Evolutionary conservation across 805 yeast genomes (phyloP).

Genomic region (Cyberlindnera veronae): DNA sequence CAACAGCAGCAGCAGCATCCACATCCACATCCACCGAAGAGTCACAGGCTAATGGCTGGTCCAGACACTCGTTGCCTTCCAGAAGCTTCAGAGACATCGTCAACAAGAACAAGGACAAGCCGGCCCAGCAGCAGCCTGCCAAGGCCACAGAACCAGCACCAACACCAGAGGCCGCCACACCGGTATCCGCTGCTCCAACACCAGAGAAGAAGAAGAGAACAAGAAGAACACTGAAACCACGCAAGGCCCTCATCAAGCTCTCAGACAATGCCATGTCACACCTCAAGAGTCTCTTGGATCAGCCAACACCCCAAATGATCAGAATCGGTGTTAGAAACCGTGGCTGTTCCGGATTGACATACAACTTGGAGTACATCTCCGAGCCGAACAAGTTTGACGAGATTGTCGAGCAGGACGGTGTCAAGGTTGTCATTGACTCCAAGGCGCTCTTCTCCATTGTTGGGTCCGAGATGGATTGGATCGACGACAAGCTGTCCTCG

Average conservation of each 20-base stretch:
- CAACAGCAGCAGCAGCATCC: neutral
- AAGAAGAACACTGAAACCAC: slow-evolving; percentile 73
- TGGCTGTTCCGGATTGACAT: slow-evolving; percentile 95
- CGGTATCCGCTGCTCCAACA: slow-evolving; percentile 6
- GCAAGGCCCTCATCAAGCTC: slow-evolving; percentile 85
- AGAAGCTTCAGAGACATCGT: slow-evolving; percentile 27
- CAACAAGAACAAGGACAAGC: slow-evolving; percentile 14
- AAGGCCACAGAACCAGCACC: slow-evolving; percentile 6
- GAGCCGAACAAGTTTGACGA: slow-evolving; percentile 96
- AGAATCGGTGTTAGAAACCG: slow-evolving; percentile 93
- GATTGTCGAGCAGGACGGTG: slow-evolving; percentile 88
- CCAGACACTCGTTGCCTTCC: slow-evolving; percentile 27
- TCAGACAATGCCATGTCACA: slow-evolving; percentile 75
- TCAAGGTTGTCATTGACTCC: slow-evolving; percentile 88
- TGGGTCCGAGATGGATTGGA: slow-evolving; percentile 98
- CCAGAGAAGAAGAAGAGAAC: slow-evolving; percentile 32
- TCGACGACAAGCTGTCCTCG: slow-evolving; percentile 85
- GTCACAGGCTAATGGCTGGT: slow-evolving; percentile 18
- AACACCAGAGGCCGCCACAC: slow-evolving; percentile 1
- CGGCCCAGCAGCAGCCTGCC: slow-evolving; percentile 2
- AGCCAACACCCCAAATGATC: slow-evolving; percentile 85
- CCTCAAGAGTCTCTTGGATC: slow-evolving; percentile 59
- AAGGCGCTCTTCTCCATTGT: slow-evolving; percentile 94
- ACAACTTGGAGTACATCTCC: slow-evolving; percentile 85
- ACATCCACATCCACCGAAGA: neutral